These are phyloP conservation scores for Pseudogymnoascus pannorum DNA, from an alignment of 2,329 filamentous ascomycete species.

Conservation along the genomic window DNA sequence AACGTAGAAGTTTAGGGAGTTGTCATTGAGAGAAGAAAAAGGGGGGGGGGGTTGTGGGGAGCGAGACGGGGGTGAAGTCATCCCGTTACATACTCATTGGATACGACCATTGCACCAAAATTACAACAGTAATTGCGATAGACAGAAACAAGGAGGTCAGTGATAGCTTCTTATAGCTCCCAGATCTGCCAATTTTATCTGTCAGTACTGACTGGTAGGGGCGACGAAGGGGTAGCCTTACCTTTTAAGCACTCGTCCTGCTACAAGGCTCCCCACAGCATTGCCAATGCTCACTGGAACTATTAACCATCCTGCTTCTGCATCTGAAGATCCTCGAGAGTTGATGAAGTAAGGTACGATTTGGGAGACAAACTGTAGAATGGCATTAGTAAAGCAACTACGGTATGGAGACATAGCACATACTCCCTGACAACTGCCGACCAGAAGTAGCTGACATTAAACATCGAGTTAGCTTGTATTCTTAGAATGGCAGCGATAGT, in stretches of 20 bases:
- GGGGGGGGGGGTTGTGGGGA: too few relatives aligned
- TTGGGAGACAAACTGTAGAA: conserved; percentile 17
- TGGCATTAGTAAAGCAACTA: conserved; percentile 1
- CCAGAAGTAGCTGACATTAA: conserved; percentile 12
- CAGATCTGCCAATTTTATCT: conserved; percentile 12
- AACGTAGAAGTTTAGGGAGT: not conserved
- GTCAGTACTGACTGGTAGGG: not conserved
- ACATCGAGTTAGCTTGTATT: conserved; percentile 1
- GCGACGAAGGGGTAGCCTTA: not conserved
- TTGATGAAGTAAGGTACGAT: conserved; percentile 14
- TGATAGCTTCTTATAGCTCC: conserved; percentile 17
- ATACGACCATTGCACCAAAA: conserved; percentile 16
- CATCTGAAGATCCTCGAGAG: conserved; percentile 1
- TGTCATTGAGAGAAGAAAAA: not conserved
- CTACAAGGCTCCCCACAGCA: not conserved
- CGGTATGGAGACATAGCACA: conserved; percentile 6
- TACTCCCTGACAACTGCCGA: conserved; percentile 17
- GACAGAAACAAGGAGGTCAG: conserved; percentile 13
- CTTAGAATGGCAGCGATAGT: too few relatives aligned
- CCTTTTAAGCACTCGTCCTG: conserved; percentile 10
- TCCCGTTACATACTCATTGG: conserved; percentile 12
- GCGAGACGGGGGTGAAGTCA: not conserved
- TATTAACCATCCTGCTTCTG: not conserved
- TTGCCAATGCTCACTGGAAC: conserved; percentile 1
- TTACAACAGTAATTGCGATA: conserved; percentile 14